Conservation (phyloP, 305 asterid genomes). For the Fraxinus ornus region DNA sequence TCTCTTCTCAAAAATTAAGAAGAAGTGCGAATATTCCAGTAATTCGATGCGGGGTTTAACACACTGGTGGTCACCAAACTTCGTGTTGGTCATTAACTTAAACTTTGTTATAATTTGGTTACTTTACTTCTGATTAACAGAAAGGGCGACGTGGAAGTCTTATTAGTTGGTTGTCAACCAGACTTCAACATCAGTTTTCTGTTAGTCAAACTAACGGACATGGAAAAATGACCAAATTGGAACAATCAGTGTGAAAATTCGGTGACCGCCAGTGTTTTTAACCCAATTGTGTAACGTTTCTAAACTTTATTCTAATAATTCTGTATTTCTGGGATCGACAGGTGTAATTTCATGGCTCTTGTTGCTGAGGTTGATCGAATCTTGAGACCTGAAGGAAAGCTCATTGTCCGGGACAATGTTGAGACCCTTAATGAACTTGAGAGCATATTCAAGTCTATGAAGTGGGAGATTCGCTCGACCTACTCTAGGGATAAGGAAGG, state of each 20-base stretch:
- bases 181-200: background rate
- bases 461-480: constrained; percentile 45
- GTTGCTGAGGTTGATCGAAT: constrained; percentile 51
- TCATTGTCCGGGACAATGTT: constrained; percentile 41
- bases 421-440: constrained; percentile 40
- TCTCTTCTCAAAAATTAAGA: constrained; percentile 64
- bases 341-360: constrained; percentile 39
- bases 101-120: background rate
- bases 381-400: constrained; percentile 47
- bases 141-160: background rate
- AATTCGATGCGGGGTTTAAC: background rate
- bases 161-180: background rate
- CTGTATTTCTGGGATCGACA: background rate
- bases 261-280: background rate
- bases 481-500: constrained; percentile 48
- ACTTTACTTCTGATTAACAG: background rate
- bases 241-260: background rate
- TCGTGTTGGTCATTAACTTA: background rate
- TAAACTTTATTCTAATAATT: background rate
- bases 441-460: constrained; percentile 37
- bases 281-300: background rate
- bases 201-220: background rate
- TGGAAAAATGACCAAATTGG: background rate
- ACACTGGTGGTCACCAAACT: background rate
- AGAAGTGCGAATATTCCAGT: constrained; percentile 35